A percentile compares a stretch with the other conserved stretches of the same genome.
Evolutionary conservation across 2,329 filamentous ascomycete species (phyloP).

Genomic region (Ascochyta clinopodiicola): DNA sequence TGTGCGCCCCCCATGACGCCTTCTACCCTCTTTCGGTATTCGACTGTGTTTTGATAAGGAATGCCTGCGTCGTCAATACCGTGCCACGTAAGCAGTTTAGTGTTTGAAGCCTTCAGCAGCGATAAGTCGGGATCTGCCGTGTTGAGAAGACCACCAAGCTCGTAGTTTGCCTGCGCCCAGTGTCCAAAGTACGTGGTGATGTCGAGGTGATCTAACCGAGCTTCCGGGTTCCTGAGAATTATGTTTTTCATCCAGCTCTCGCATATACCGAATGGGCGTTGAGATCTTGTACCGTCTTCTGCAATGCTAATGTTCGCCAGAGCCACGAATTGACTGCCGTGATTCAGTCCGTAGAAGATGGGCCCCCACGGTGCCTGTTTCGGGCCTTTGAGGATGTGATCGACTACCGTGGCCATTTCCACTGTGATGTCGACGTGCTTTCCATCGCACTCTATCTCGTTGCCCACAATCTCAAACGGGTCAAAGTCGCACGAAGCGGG

Average conservation of each 20-base stretch:
- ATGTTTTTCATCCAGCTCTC: conserved; percentile 28
- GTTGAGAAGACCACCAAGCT: conserved; percentile 32
- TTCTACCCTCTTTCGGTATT: conserved; percentile 33
- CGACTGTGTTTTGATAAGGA: conserved; percentile 33
- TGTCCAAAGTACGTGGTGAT: conserved; percentile 21
- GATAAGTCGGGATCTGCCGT: conserved; percentile 34
- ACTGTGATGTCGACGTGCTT: conserved; percentile 23
- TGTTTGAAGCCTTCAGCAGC: conserved; percentile 27
- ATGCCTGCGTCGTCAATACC: conserved; percentile 36
- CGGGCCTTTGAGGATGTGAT: conserved; percentile 27
- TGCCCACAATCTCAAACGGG: conserved; percentile 17
- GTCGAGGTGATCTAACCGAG: conserved; percentile 24
- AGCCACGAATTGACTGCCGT: conserved; percentile 19
- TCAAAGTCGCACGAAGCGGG: conserved; percentile 35
- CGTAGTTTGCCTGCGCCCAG: conserved; percentile 26
- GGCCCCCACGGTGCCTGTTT: conserved; percentile 13
- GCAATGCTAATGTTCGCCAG: conserved; percentile 22
- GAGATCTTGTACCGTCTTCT: conserved; percentile 24
- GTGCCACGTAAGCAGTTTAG: conserved; percentile 41
- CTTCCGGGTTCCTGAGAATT: conserved; percentile 21
- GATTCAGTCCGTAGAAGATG: conserved; percentile 21
- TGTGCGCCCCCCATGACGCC: conserved; percentile 31
- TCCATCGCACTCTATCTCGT: conserved; percentile 29
- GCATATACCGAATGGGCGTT: conserved; percentile 24
- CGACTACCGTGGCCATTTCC: conserved; percentile 30